These are phyloP conservation scores for Paramecium sonneborni DNA, from an alignment of 73 alveolate species.

Conservation along the genomic window DNA sequence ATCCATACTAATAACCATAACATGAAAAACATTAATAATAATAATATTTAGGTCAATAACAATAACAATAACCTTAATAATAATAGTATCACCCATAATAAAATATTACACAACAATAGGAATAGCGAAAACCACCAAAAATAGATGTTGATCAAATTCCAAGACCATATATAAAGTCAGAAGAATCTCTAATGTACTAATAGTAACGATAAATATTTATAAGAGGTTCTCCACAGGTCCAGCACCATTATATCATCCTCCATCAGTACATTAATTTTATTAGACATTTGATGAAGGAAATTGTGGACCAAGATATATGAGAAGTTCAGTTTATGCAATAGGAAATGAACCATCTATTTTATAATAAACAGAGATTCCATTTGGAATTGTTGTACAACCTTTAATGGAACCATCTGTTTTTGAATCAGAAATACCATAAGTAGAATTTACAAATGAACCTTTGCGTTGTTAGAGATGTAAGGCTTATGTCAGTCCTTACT, in stretches of 20 bases:
- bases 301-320: conserved; percentile 78
- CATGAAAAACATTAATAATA: background rate
- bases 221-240: conserved; percentile 44
- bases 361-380: conserved; percentile 55
- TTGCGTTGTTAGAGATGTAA: conserved; percentile 79
- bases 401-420: conserved; percentile 35
- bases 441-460: conserved; percentile 59
- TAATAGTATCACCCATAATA: background rate
- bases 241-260: conserved; percentile 54
- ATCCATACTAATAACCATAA: background rate
- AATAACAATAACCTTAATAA: background rate
- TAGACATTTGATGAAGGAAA: conserved; percentile 74
- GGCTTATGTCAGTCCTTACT: conserved; percentile 78
- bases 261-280: conserved; percentile 18
- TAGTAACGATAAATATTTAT: background rate
- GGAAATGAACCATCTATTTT: conserved; percentile 57
- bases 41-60: background rate
- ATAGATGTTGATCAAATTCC: conserved; percentile 40
- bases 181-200: background rate
- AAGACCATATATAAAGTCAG: conserved; percentile 16
- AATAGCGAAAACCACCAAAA: background rate
- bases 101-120: background rate
- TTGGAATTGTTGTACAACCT: conserved; percentile 61
- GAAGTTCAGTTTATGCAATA: conserved; percentile 68
- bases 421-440: conserved; percentile 51